Evolutionary conservation across 257 asterid species (phyloP), one percentile per base, ranked within the genome.

Genomic region (Fraxinus americana): DNA sequence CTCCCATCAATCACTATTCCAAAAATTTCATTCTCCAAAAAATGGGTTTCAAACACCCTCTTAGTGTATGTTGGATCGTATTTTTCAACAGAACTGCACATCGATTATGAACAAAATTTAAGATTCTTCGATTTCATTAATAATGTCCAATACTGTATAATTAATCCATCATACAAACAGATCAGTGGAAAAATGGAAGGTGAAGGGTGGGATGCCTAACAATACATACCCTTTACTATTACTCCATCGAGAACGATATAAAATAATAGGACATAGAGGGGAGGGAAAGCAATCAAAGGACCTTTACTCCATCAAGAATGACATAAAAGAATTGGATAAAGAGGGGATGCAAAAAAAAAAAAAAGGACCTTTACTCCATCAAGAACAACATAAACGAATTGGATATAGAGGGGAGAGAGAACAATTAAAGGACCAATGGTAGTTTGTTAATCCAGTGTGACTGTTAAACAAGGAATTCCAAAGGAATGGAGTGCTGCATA

Each of bases 401-500:
- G 11, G 43, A 38, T 38, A 38, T 36, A 7, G 7, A 38, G 43
- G 43, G 43, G 43, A 38, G 43, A 10, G 43, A 38, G 7, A 38
- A 11, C 11, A 38, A 38, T 38, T 7, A 38, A 38, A 38, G 10
- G 43, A 38, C 43, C 43, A 7, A 38, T 38, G n/a, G 23, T 50
- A 14, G 50, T 45, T 45, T 14, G 3, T 57, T 32, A 61, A 35
- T 52, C 70, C 35, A 79, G n/a, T 9, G 35, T 21, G 25, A 29
- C 66, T 30, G 30, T 7, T 21, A 59, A 13, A 59, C 12, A 59
- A 59, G 67, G 29, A 57, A 57, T 57, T 57, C 29, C 29, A 45
- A 70, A 34, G 71, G 66, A 78, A n/a, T 23, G 1, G 41, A 67
- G 52, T 54, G 17, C 11, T 73, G 35, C 12, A 45, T 70, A 77